These are phyloP conservation scores for Papilionanthe hybrid DNA, from an alignment of 116 monocot genomes.

Conservation along the genomic window DNA sequence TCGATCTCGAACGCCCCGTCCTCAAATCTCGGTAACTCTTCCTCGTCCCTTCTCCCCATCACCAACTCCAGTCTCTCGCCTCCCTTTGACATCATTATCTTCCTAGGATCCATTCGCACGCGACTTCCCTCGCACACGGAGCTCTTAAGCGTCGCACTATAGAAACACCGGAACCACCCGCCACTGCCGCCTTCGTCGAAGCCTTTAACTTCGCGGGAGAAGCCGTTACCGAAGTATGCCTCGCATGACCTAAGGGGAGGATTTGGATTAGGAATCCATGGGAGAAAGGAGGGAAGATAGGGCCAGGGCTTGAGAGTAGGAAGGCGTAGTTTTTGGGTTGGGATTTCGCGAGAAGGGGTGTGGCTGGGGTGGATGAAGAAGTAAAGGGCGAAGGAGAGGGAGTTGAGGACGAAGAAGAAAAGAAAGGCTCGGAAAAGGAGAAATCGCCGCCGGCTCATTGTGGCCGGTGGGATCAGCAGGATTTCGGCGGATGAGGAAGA, in stretches of 20 bases:
- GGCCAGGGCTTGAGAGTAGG: slow-evolving; percentile 21
- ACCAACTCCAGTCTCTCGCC: slow-evolving; percentile 65
- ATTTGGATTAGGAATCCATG: slow-evolving; percentile 3
- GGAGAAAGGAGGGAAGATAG: slow-evolving; percentile 18
- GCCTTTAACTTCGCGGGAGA: slow-evolving; percentile 14
- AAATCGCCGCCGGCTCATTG: slow-evolving; percentile 18
- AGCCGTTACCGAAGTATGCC: slow-evolving; percentile 27
- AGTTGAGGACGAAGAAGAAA: slow-evolving; percentile 48
- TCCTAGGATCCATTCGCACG: slow-evolving; percentile 21
- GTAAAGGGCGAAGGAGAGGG: slow-evolving; percentile 33
- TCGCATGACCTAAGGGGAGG: slow-evolving; percentile 14
- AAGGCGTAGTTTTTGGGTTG: background rate
- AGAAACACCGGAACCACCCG: slow-evolving; percentile 11
- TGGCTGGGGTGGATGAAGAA: slow-evolving; percentile 26
- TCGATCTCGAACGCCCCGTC: slow-evolving; percentile 66
- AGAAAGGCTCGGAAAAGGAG: slow-evolving; percentile 25
- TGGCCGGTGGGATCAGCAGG: background rate
- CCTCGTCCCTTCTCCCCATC: slow-evolving; percentile 72
- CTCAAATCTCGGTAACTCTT: slow-evolving; percentile 68
- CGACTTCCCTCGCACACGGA: slow-evolving; percentile 17
- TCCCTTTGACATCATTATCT: slow-evolving; percentile 66
- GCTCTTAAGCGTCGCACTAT: slow-evolving; percentile 18
- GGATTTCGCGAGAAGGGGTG: background rate
- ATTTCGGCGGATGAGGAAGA: background rate
- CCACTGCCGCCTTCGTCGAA: background rate